Evolutionary conservation across 805 yeast species (phyloP).

Genomic region (Pichia nanzhaoensis): DNA sequence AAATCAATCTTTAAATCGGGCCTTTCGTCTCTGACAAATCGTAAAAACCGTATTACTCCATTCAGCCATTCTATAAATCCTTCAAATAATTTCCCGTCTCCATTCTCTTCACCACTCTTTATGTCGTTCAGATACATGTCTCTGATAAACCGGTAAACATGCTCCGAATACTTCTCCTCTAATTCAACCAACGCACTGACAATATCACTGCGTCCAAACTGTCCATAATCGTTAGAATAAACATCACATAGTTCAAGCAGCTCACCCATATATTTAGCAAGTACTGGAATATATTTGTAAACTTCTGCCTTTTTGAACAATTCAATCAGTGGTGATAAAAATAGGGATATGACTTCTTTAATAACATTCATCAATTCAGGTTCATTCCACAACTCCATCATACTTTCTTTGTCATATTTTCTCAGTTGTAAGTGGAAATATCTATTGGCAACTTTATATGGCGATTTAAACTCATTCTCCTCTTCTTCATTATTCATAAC

Average conservation of each 20-base stretch:
- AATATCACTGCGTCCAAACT: slow-evolving; percentile 41
- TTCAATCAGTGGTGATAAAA: slow-evolving; percentile 67
- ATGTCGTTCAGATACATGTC: slow-evolving; percentile 76
- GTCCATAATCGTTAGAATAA: slow-evolving; percentile 39
- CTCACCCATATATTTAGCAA: slow-evolving; percentile 62
- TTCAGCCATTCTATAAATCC: slow-evolving; percentile 71
- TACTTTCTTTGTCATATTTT: slow-evolving; percentile 65
- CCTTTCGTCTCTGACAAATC: slow-evolving; percentile 46
- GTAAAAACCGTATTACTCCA: slow-evolving; percentile 53
- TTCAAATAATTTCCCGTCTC: slow-evolving; percentile 47
- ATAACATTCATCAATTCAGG: slow-evolving; percentile 72
- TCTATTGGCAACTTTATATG: slow-evolving; percentile 48
- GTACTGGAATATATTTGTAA: slow-evolving; percentile 55
- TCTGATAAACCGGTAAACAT: slow-evolving; percentile 70
- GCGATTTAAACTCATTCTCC: slow-evolving; percentile 14
- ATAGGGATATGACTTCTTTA: slow-evolving; percentile 63
- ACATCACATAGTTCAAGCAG: slow-evolving; percentile 50
- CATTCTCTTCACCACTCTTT: slow-evolving; percentile 26
- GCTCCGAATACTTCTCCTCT: slow-evolving; percentile 64
- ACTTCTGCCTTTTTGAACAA: slow-evolving; percentile 63
- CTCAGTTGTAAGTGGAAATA: slow-evolving; percentile 59
- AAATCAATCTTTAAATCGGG: slow-evolving; percentile 42
- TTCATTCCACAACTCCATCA: slow-evolving; percentile 79
- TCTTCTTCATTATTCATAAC: neutral
- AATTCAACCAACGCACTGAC: slow-evolving; percentile 61